These are phyloP conservation scores for Linum trigynum DNA, from an alignment of 345 rosid genomes.

Conservation along the genomic window DNA sequence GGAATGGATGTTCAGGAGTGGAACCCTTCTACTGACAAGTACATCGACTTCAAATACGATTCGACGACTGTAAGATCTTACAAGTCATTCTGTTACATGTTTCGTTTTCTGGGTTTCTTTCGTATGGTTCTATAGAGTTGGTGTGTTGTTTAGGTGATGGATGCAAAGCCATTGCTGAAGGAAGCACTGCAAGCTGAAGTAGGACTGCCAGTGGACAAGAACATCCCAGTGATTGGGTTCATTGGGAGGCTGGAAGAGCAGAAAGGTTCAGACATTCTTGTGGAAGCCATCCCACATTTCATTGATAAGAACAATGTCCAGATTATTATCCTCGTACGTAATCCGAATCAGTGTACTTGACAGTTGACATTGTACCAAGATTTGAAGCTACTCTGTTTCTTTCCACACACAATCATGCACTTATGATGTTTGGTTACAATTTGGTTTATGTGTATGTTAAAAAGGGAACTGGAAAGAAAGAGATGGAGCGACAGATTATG, in stretches of 20 bases:
- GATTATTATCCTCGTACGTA: slow-evolving; percentile 66
- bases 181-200: slow-evolving; percentile 87
- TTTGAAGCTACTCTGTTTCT: too few species aligned
- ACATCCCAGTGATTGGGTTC: slow-evolving; percentile 80
- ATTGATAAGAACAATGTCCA: slow-evolving; percentile 46
- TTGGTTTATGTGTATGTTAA: not conserved
- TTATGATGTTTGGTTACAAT: not conserved
- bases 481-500: slow-evolving; percentile 60
- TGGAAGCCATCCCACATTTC: slow-evolving; percentile 55
- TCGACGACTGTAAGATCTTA: slow-evolving; percentile 50
- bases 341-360: not conserved
- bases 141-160: slow-evolving; percentile 38
- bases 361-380: too few species aligned
- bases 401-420: too few species aligned
- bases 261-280: slow-evolving; percentile 90
- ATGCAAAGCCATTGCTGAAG: slow-evolving; percentile 76
- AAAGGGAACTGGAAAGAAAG: slow-evolving; percentile 87
- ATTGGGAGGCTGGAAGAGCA: slow-evolving; percentile 96
- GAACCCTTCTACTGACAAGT: slow-evolving; percentile 81
- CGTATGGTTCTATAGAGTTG: too few species aligned
- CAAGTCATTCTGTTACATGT: not conserved
- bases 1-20: slow-evolving; percentile 98
- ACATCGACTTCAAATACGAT: slow-evolving; percentile 57
- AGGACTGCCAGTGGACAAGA: slow-evolving; percentile 72
- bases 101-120: not conserved